Conservation (phyloP, 169 alveolate species). For the Eimeria maxima region DNA sequence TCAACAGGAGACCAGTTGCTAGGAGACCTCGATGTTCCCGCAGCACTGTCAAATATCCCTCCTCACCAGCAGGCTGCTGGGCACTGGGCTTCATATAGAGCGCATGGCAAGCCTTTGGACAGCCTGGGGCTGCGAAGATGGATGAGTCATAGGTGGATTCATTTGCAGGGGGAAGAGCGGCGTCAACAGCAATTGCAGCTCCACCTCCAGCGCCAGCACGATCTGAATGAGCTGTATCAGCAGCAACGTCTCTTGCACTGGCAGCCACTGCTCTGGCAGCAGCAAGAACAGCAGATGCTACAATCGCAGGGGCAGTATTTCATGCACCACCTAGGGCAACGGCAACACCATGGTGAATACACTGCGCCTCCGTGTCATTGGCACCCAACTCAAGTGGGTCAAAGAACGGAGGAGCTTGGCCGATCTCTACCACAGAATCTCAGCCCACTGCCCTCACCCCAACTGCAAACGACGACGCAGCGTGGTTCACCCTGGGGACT, state of each 20-base stretch:
- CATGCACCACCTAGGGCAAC: no score
- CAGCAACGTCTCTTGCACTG: background rate
- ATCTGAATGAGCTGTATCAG: background rate
- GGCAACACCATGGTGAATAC: no score
- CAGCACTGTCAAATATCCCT: background rate
- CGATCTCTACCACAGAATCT: no score
- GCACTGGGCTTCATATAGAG: background rate
- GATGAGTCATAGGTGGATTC: background rate
- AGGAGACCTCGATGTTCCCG: background rate
- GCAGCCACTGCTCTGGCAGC: background rate
- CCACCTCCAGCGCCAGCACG: constrained; percentile 6
- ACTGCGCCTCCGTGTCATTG: no score
- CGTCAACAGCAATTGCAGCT: background rate
- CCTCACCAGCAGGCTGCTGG: background rate
- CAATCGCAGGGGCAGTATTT: background rate
- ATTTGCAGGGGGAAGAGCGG: background rate
- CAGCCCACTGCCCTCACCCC: no score
- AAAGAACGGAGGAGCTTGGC: no score
- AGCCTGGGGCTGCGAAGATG: background rate
- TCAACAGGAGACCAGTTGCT: background rate
- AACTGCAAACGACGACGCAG: no score
- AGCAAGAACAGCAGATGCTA: background rate
- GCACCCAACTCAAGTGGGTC: no score
- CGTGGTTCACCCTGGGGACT: no score
- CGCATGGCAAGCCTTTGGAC: background rate